Base-by-base conservation (phyloP, 169 alveolate species). In the Cyclospora cayetanensis region DNA sequence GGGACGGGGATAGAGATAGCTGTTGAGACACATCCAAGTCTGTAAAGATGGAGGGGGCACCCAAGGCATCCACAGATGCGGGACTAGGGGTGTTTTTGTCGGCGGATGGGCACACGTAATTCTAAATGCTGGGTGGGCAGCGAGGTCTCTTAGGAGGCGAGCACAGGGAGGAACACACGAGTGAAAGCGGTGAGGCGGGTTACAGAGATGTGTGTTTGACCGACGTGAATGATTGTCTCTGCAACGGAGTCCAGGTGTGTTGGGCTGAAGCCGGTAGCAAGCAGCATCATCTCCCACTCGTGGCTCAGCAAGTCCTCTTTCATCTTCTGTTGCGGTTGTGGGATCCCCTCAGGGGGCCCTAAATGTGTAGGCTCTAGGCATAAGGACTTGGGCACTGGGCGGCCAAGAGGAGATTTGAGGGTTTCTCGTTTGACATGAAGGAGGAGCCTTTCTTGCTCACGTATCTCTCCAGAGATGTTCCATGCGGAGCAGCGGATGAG, bases 201-300 rank as follows among this genome's bases (percentile, higher is more conserved):
- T n/a, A n/a, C n/a, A 53, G 22, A 53, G 20, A 7, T 50, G 63
- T 1, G 52, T 9, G 18, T 15, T 50, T 15, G 86, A 65, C 80
- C 27, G 20, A 63, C 82, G 50, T 9, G 68, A 37, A 60, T 39
- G 29, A 63, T 43, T 20, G 82, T 63, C 11, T 55, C 82, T 27
- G 83, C 80, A 20, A 84, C 37, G 3, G 91, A 29, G 29, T 82
- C 90, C 3, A 82, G 46, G 25, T 82, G 90, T 31, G 90, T 35
- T 22, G 90, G 68, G 66, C 90, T 25, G 37, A 43, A 27, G 43
- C 90, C 72, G 0, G 90, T 55, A n/a, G 37, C 42, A 4, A 82
- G 25, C 53, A 82, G 72, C 77, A 82, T 29, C n/a, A 55, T 77
- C 60, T 82, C 90, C 12, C 90, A 63, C 55, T 82, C 70, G 27